These are phyloP conservation scores for Scleroderma citrinum DNA, from an alignment of 768 basidiomycete genomes.

Conservation along the genomic window DNA sequence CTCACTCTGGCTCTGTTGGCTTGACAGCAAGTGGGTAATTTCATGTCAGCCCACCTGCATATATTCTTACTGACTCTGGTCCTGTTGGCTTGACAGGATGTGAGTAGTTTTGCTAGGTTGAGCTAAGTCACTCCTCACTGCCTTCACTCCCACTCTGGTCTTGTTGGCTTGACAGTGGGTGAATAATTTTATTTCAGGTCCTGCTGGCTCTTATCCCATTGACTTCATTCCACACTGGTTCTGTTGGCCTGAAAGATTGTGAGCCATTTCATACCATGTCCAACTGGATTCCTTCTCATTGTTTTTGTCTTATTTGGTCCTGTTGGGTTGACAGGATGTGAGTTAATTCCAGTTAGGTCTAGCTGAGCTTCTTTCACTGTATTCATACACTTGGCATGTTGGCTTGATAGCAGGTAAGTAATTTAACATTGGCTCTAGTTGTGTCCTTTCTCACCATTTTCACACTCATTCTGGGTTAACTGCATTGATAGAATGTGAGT, in stretches of 20 bases:
- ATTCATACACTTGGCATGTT: too few species aligned
- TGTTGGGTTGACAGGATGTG: neutral
- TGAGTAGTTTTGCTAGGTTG: too few species aligned
- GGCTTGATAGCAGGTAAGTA: neutral
- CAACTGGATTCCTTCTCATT: neutral
- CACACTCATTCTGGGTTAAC: neutral
- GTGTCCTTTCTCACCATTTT: neutral
- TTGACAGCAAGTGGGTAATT: neutral
- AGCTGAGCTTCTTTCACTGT: too few species aligned
- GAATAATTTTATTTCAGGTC: too few species aligned
- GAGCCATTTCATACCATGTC: neutral
- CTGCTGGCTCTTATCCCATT: too few species aligned
- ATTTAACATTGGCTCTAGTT: neutral
- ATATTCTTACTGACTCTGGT: neutral
- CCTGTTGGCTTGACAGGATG: neutral
- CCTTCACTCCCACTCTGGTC: too few species aligned
- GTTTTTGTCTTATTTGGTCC: neutral
- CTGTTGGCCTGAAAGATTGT: too few species aligned
- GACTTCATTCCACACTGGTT: too few species aligned
- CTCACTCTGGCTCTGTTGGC: neutral
- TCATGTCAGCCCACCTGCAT: neutral
- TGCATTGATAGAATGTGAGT: neutral
- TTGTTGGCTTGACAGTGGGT: too few species aligned
- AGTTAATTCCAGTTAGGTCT: too few species aligned
- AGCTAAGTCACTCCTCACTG: too few species aligned